Evolutionary conservation across 148 eudicot genomes (phyloP).

Genomic region (Cornus controversa): DNA sequence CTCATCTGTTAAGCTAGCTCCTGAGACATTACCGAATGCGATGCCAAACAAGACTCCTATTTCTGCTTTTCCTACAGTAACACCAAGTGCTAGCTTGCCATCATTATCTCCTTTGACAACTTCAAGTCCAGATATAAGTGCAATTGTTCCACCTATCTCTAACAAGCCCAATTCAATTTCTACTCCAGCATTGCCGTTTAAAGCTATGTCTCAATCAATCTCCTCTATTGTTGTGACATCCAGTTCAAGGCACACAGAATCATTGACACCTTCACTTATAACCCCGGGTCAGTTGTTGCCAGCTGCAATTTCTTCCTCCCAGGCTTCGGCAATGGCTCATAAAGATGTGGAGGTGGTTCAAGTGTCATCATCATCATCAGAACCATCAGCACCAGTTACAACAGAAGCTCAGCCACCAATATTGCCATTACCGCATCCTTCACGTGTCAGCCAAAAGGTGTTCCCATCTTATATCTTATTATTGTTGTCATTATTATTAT

Average conservation of each 20-base stretch:
- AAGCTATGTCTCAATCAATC: constrained; percentile 34
- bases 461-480: neutral
- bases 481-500: no score
- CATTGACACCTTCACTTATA: constrained; percentile 51
- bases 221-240: constrained; percentile 39
- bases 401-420: constrained; percentile 76
- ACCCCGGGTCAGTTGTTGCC: constrained; percentile 79
- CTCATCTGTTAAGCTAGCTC: constrained; percentile 37
- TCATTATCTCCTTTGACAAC: constrained; percentile 32
- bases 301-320: constrained; percentile 36
- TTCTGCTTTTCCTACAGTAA: constrained; percentile 23
- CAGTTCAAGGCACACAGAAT: constrained; percentile 30
- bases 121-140: constrained; percentile 38
- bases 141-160: constrained; percentile 30
- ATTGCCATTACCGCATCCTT: constrained; percentile 64
- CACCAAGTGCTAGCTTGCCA: constrained; percentile 36
- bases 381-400: constrained; percentile 27
- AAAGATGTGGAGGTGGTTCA: constrained; percentile 78
- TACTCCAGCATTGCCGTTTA: constrained; percentile 23
- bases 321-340: constrained; percentile 41
- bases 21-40: constrained; percentile 39
- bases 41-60: constrained; percentile 39
- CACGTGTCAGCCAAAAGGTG: constrained; percentile 60
- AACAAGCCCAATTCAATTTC: constrained; percentile 38
- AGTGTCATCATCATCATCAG: constrained; percentile 37